phyloP scores from a whole-genome alignment of 1,284 basidiomycete genomes.

The Butyriboletus pseudospeciosus region DNA sequence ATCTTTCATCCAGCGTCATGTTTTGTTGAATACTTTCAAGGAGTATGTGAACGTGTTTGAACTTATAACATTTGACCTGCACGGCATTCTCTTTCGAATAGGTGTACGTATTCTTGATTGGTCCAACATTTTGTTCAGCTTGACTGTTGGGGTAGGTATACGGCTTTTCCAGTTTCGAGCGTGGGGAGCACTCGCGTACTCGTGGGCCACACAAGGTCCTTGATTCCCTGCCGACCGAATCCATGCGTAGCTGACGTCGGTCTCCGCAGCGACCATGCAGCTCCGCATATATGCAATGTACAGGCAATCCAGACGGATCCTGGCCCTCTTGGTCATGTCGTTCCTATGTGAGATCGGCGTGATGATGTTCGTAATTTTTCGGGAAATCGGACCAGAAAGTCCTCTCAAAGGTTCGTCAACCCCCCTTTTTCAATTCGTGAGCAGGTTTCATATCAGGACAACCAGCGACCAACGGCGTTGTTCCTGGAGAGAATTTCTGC shows the following conservation, averaged over 20 bases:
- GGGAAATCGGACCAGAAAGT: constrained; percentile 24
- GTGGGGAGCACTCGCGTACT: constrained; percentile 30
- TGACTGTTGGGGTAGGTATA: constrained; percentile 19
- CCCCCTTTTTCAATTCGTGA: not conserved
- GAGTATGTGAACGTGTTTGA: constrained; percentile 19
- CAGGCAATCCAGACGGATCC: constrained; percentile 17
- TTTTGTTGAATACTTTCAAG: constrained; percentile 12
- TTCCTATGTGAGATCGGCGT: constrained; percentile 27
- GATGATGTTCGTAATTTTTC: constrained; percentile 27
- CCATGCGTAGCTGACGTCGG: not conserved
- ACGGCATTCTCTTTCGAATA: not conserved
- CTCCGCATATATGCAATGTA: constrained; percentile 34
- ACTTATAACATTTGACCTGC: not conserved
- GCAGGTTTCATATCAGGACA: not conserved
- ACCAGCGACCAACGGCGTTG: constrained; percentile 1
- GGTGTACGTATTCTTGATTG: constrained; percentile 17
- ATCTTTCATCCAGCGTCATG: not conserved
- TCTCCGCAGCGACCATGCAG: constrained; percentile 27
- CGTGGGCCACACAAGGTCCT: constrained; percentile 33
- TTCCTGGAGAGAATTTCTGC: constrained; percentile 13
- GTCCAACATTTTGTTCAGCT: not conserved
- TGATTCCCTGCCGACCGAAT: not conserved
- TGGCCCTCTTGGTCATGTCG: constrained; percentile 15
- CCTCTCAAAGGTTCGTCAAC: constrained; percentile 18
- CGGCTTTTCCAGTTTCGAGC: constrained; percentile 30